phyloP scores from a whole-genome alignment of 495 filamentous ascomycete species.

The Xylaria telfairii region DNA sequence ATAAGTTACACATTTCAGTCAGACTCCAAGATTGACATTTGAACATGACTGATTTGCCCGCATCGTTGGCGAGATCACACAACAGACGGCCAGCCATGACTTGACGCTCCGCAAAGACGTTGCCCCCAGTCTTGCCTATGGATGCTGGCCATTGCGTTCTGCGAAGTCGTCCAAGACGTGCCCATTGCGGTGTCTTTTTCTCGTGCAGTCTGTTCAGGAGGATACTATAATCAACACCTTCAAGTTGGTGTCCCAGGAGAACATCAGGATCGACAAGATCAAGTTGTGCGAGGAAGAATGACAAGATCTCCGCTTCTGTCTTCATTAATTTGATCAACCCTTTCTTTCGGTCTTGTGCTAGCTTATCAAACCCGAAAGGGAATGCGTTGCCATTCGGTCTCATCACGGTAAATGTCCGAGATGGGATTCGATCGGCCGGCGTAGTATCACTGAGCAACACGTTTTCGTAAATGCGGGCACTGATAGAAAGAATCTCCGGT shows the following conservation, averaged over 20 bases:
- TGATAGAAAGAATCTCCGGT: constrained; percentile 90
- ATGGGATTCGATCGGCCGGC: constrained; percentile 83
- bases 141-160: constrained; percentile 86
- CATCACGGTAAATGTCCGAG: constrained; percentile 88
- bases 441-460: constrained; percentile 87
- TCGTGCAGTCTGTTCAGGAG: constrained; percentile 86
- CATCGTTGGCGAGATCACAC: constrained; percentile 94
- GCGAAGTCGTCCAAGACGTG: constrained; percentile 84
- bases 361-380: constrained; percentile 82
- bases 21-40: constrained; percentile 98
- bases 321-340: constrained; percentile 80
- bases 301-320: constrained; percentile 80
- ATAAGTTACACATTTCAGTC: constrained; percentile 94
- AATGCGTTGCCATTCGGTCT: constrained; percentile 77
- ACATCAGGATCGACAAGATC: constrained; percentile 92
- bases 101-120: constrained; percentile 91
- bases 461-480: constrained; percentile 90
- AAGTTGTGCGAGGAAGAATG: constrained; percentile 86
- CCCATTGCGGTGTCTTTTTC: constrained; percentile 91
- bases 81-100: constrained; percentile 87
- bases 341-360: constrained; percentile 64
- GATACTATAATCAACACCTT: constrained; percentile 95
- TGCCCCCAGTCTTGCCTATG: constrained; percentile 81
- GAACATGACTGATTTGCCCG: constrained; percentile 95
- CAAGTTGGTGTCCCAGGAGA: constrained; percentile 91